These are phyloP conservation scores for Aristolochia fimbriata DNA, from an alignment of 164 flowering plant species.

Conservation along the genomic window DNA sequence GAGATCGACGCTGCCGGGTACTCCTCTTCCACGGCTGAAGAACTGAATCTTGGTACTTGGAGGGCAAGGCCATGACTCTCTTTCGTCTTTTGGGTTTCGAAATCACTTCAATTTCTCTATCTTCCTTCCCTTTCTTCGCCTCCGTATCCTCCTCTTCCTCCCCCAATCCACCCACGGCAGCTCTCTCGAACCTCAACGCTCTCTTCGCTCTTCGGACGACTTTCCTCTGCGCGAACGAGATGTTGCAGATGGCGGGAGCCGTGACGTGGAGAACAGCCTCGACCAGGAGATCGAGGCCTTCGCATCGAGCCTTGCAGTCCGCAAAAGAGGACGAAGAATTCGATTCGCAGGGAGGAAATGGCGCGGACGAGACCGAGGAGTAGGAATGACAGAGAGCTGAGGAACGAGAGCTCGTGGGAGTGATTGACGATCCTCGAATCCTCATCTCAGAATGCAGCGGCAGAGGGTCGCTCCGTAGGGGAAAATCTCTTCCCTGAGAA, in stretches of 20 bases:
- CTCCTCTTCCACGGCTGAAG: constrained; percentile 31
- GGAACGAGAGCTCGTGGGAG: too few species aligned
- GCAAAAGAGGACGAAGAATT: constrained; percentile 12
- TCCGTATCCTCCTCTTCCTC: constrained; percentile 7
- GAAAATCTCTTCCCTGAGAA: too few species aligned
- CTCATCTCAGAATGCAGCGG: too few species aligned
- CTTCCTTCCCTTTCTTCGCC: constrained; percentile 2
- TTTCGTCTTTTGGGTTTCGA: constrained; percentile 18
- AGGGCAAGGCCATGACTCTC: constrained; percentile 32
- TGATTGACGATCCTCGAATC: too few species aligned
- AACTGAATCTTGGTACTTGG: constrained; percentile 35
- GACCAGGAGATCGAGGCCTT: constrained; percentile 45
- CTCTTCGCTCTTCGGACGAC: constrained; percentile 30
- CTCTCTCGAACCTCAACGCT: constrained; percentile 17
- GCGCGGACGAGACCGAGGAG: constrained; percentile 4
- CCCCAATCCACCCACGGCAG: constrained; percentile 9
- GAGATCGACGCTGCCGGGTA: constrained; percentile 9
- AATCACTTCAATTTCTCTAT: constrained; percentile 5
- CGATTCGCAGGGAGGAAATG: constrained; percentile 6
- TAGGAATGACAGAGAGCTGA: too few species aligned
- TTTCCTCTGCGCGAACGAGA: constrained; percentile 36
- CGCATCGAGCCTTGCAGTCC: constrained; percentile 19
- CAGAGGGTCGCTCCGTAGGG: too few species aligned
- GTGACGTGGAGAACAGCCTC: constrained; percentile 30
- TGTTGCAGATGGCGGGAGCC: constrained; percentile 27